phyloP scores from a whole-genome alignment of 2,329 filamentous ascomycete genomes.

The Paecilomyces niveus region DNA sequence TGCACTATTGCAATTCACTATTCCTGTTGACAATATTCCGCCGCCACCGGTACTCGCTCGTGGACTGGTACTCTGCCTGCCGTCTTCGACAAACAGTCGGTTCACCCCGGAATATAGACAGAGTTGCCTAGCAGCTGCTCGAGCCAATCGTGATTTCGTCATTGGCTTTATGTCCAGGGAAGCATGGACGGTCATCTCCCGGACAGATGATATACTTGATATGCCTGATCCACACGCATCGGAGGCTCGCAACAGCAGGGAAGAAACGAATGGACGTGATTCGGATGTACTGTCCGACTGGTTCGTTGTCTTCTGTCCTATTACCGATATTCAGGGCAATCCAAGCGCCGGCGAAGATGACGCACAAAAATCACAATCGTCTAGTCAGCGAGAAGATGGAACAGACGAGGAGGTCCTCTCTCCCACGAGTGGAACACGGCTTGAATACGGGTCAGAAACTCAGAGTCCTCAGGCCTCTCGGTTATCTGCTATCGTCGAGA shows the following conservation, averaged over 20 bases:
- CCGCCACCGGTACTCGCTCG: slow-evolving; percentile 29
- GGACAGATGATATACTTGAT: slow-evolving; percentile 20
- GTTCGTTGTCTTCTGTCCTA: slow-evolving; percentile 21
- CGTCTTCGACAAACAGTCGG: slow-evolving; percentile 17
- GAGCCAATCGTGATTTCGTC: slow-evolving; percentile 34
- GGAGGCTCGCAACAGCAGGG: slow-evolving; percentile 1
- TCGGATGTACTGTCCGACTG: slow-evolving; percentile 4
- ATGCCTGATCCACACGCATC: slow-evolving; percentile 3
- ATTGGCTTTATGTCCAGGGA: slow-evolving; percentile 29
- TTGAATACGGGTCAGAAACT: background rate
- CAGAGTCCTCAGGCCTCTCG: slow-evolving; percentile 5
- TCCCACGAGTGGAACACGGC: background rate
- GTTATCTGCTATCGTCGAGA: slow-evolving; percentile 8
- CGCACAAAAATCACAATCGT: background rate
- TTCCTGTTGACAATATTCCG: slow-evolving; percentile 18
- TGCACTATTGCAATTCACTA: background rate
- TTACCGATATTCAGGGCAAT: slow-evolving; percentile 1
- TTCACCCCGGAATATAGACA: slow-evolving; percentile 28
- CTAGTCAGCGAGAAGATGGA: slow-evolving; percentile 1
- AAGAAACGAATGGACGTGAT: background rate
- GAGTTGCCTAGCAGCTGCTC: slow-evolving; percentile 29
- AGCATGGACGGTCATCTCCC: slow-evolving; percentile 26
- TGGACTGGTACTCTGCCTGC: slow-evolving; percentile 29
- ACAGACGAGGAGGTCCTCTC: background rate
- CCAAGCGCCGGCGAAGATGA: background rate